phyloP scores from a whole-genome alignment of 257 asterid genomes.

The Gentiana dahurica region DNA sequence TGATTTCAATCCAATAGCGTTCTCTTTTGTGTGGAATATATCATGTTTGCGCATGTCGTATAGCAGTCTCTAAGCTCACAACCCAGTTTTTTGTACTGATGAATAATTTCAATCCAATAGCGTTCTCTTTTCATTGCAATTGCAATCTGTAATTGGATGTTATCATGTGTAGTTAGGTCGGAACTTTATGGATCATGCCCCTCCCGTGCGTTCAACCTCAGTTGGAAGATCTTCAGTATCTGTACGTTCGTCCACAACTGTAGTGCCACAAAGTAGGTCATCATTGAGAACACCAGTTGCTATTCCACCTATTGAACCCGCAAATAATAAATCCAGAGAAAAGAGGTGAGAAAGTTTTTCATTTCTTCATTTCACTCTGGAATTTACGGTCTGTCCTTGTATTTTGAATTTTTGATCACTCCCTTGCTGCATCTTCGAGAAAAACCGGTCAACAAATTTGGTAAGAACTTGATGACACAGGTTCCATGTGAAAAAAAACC shows the following conservation, averaged over 20 bases:
- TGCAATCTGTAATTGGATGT: conserved; percentile 25
- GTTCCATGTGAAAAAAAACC: not conserved
- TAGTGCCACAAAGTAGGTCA: conserved; percentile 53
- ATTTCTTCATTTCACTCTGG: not conserved
- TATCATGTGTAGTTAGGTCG: conserved; percentile 89
- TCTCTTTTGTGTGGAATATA: not conserved
- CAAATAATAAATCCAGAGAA: conserved; percentile 52
- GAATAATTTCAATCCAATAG: conserved; percentile 3
- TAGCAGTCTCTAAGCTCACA: not conserved
- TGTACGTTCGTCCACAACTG: conserved; percentile 57
- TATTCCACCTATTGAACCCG: conserved; percentile 74
- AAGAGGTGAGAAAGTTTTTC: conserved; percentile 43
- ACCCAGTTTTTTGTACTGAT: too few species aligned
- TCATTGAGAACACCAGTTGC: conserved; percentile 51
- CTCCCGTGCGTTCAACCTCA: conserved; percentile 86
- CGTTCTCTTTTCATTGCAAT: conserved; percentile 6
- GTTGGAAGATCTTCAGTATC: conserved; percentile 92
- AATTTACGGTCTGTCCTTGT: not conserved
- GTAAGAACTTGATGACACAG: not conserved
- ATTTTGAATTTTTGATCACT: not conserved
- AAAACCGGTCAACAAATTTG: not conserved
- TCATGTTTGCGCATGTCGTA: not conserved
- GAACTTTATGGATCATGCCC: conserved; percentile 77
- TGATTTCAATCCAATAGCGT: conserved; percentile 2
- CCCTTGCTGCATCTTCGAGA: not conserved